Evolutionary conservation across 192 early-diverging fungal species (phyloP), one percentile per base, ranked within the genome.

Genomic region (Cetraspora pellucida): DNA sequence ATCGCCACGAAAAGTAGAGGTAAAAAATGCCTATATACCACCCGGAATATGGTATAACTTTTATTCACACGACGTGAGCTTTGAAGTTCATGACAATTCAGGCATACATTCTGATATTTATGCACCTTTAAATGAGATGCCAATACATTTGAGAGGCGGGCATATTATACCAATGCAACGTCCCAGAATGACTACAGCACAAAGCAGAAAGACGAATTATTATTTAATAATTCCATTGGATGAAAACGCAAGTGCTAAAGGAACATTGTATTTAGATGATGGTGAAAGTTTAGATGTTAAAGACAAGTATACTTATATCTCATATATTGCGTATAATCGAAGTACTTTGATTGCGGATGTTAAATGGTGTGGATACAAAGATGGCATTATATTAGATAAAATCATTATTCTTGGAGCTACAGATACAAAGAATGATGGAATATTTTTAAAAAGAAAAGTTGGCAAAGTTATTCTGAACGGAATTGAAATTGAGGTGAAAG

Each of bases 11-110:
- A 77, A 76, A 2, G 79, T 80, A 6, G 78, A 81, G 2, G 90
- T 92, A 25, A 72, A 80, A 21, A 86, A 86, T 0, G 85, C 88
- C 64, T 90, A 92, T 78, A 68, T 68, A 13, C 91, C 91, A 0
- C 77, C 77, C 21, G 89, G 89, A 14, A 60, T 80, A 0, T 92
- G 91, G 91, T 92, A 91, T 72, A 85, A 91, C 77, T 86, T 85
- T 80, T 85, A 85, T 72, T 82, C 61, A 4, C 10, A 68, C 21
- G 47, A 45, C 11, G 28, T 68, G 14, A 28, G 23, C 14, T 68
- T 13, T 47, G 31, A 68, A 23, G 19, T 49, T 7, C 28, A n/a
- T 27, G 31, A 58, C 10, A 7, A 3, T 19, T 82, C 81, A 31
- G 66, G 66, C 10, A 27, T 23, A 14, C 25, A 27, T 27, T n/a